Conservation (phyloP, 163 green algal species). For the Picocystis sp. region DNA sequence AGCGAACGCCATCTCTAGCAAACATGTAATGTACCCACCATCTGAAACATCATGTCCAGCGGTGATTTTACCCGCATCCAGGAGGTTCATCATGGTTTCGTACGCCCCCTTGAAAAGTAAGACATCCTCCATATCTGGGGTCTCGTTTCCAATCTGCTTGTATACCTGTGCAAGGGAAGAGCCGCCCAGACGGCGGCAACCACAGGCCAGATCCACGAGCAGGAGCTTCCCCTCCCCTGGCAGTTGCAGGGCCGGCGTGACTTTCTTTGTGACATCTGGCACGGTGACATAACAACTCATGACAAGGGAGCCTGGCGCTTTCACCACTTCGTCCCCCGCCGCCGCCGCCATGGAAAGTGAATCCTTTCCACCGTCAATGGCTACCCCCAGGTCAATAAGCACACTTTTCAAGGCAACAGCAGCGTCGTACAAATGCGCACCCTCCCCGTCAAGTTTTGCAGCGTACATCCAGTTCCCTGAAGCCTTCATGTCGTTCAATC, state of each 20-base stretch:
- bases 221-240: slow-evolving; percentile 48
- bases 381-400: slow-evolving; percentile 79
- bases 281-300: slow-evolving; percentile 84
- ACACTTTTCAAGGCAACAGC: slow-evolving; percentile 42
- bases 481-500: slow-evolving; percentile 73
- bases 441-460: slow-evolving; percentile 83
- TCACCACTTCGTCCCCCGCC: slow-evolving; percentile 71
- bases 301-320: slow-evolving; percentile 87
- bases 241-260: slow-evolving; percentile 89
- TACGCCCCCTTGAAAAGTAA: slow-evolving; percentile 7
- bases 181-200: slow-evolving; percentile 58
- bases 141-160: slow-evolving; percentile 32
- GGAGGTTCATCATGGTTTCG: slow-evolving; percentile 27
- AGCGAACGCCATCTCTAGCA: slow-evolving; percentile 95
- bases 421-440: slow-evolving; percentile 31
- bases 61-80: slow-evolving; percentile 43
- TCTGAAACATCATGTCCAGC: slow-evolving; percentile 92
- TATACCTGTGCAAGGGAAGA: slow-evolving; percentile 77
- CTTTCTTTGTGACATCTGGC: slow-evolving; percentile 79
- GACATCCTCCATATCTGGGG: slow-evolving; percentile 21
- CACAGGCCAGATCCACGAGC: slow-evolving; percentile 69
- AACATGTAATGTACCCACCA: slow-evolving; percentile 61
- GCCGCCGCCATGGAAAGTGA: slow-evolving; percentile 87
- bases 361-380: slow-evolving; percentile 96
- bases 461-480: slow-evolving; percentile 99